Base-by-base conservation (phyloP, 73 alveolate genomes). In the Paramecium bursaria region DNA sequence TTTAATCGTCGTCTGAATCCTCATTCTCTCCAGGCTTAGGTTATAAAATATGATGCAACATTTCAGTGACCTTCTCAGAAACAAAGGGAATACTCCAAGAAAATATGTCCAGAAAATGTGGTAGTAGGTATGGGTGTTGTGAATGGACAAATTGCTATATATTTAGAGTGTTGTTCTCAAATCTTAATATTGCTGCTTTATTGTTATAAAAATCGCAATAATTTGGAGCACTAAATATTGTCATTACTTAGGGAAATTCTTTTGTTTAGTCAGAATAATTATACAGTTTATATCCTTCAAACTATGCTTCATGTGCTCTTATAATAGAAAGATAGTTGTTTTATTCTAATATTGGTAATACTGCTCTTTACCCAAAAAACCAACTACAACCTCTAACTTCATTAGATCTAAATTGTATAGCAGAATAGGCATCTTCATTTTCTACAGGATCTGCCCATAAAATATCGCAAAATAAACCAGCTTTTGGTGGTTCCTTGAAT, bases 241-340 rank as follows among this genome's bases (percentile, higher is more conserved):
- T 95, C 46, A 95, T 87, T 19, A 95, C 98, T 9, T 86, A 91
- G n/a, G 99, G 99, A 61, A 95, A 95, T 23, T 93, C 96, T 15
- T 86, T 67, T 53, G 57, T 19, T 42, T 67, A 22, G 19, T 92
- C 97, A 87, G 92, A 92, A 95, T 98, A 95, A 73, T 87, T 90
- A 74, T 95, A 94, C 96, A 95, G 90, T 90, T 94, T 92, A 82
- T 94, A 95, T n/a, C 99, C 99, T 73, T 95, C 99, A 44, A 95
- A 86, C 86, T 95, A 90, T 5, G 97, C 98, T 85, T 95, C 99
- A 86, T 95, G 99, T 3, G 99, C 99, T 52, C 99, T 74, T 22
- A 95, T 90, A 6, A 95, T 85, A 26, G 96, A 90, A 50, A 86
- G 33, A 14, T 80, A 50, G 11, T 86, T 60, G 74, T 91, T 91